Evolutionary conservation across 1,284 basidiomycete species (phyloP), one percentile per base, ranked within the genome.

Genomic region (Moesziomyces sp.): DNA sequence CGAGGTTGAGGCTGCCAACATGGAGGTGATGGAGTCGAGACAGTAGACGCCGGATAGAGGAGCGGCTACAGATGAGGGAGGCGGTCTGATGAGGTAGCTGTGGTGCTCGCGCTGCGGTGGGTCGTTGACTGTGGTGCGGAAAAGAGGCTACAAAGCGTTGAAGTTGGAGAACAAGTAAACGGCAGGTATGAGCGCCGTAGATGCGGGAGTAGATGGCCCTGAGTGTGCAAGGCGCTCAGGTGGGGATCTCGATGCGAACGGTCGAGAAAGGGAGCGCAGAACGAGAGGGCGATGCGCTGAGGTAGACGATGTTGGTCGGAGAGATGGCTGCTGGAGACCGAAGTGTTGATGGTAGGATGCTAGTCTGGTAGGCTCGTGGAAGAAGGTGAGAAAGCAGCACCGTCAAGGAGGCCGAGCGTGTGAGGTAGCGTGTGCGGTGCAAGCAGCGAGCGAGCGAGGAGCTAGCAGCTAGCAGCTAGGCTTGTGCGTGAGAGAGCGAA

Each of bases 241-340:
- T 21, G 24, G 24, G 16, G 54, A 11, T 43, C 56, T 65, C 56
- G 62, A 65, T 65, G 52, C 55, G 48, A 49, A 58, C 47, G 56
- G 52, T 58, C 56, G 57, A 56, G 49, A 46, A 14, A 24, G 26
- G 21, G 51, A 49, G 46, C 26, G 38, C 10, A 42, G 21, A 21
- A 34, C 24, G 24, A 7, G 45, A 28, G n/a, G 38, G 58, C 40
- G n/a, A 46, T 38, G 43, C 21, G 40, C 42, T 40, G 24, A 13
- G 42, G n/a, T 13, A 35, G 24, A 34, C 46, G 40, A 42, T 21
- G 38, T n/a, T 35, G 26, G 30, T 21, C 26, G 50, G 46, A 42
- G 50, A 23, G 19, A 35, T 38, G 38, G 23, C n/a, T n/a, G 30
- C 19, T 13, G 45, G 30, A 30, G 30, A 11, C 30, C 6, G 11